Evolutionary conservation across 805 yeast genomes (phyloP).

Genomic region (Zygoascus flipseniorum): DNA sequence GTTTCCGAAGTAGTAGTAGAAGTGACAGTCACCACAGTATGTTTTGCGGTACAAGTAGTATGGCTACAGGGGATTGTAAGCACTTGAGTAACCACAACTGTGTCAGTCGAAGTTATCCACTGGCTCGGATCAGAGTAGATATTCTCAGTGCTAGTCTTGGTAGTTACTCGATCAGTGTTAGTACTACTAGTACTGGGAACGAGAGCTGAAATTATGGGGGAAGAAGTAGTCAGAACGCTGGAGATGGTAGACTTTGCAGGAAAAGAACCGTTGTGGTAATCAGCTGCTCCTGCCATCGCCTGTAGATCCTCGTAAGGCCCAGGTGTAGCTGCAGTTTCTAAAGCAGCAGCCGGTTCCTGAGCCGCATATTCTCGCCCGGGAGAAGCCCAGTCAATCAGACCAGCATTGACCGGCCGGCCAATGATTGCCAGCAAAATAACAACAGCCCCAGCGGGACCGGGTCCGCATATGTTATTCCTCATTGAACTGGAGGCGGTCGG

Average conservation of each 20-base stretch:
- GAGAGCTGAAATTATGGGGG: neutral
- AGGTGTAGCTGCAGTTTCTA: neutral
- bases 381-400: neutral
- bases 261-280: neutral
- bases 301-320: neutral
- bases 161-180: neutral
- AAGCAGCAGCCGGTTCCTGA: neutral
- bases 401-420: neutral
- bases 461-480: neutral
- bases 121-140: neutral
- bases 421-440: neutral
- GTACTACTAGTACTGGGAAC: neutral
- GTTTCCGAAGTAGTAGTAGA: neutral
- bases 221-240: neutral
- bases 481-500: neutral
- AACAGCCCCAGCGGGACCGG: neutral
- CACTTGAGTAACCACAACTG: neutral
- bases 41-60: neutral
- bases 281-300: neutral
- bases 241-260: neutral
- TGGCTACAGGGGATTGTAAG: neutral
- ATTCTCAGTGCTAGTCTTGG: neutral
- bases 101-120: neutral
- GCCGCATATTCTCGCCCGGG: neutral
- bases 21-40: neutral